Conservation (phyloP, 164 flowering plant genomes). For the Stephania japonica region DNA sequence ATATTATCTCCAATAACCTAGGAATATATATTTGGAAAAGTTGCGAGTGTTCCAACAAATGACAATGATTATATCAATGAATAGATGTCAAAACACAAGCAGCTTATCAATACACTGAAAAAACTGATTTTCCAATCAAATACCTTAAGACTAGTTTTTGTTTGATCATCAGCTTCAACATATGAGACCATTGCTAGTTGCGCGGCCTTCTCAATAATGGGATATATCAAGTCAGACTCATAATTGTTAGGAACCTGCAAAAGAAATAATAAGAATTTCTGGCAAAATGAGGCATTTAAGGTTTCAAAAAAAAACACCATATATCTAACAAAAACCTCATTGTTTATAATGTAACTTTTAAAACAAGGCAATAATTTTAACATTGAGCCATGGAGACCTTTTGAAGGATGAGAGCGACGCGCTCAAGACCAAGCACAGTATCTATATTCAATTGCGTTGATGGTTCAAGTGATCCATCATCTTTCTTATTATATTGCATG, state of each 20-base stretch:
- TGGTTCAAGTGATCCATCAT: constrained; percentile 89
- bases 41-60: neutral
- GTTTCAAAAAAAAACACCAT: neutral
- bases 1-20: constrained; percentile 90
- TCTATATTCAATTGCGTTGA: constrained; percentile 81
- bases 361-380: neutral
- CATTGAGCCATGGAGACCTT: constrained; percentile 34
- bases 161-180: constrained; percentile 45
- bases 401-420: constrained; percentile 91
- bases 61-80: neutral
- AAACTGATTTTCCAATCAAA: constrained; percentile 13
- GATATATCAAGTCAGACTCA: constrained; percentile 90
- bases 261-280: neutral
- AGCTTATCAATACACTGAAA: no score
- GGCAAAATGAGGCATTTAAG: neutral
- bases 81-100: neutral
- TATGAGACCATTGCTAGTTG: constrained; percentile 69
- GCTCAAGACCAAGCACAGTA: constrained; percentile 91
- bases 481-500: constrained; percentile 86
- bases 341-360: neutral
- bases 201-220: constrained; percentile 81
- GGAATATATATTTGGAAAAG: constrained; percentile 3
- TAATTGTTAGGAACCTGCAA: constrained; percentile 92
- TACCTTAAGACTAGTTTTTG: constrained; percentile 73
- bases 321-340: neutral